These are phyloP conservation scores for Pisolithus tinctorius DNA, from an alignment of 768 basidiomycete genomes.

Conservation along the genomic window DNA sequence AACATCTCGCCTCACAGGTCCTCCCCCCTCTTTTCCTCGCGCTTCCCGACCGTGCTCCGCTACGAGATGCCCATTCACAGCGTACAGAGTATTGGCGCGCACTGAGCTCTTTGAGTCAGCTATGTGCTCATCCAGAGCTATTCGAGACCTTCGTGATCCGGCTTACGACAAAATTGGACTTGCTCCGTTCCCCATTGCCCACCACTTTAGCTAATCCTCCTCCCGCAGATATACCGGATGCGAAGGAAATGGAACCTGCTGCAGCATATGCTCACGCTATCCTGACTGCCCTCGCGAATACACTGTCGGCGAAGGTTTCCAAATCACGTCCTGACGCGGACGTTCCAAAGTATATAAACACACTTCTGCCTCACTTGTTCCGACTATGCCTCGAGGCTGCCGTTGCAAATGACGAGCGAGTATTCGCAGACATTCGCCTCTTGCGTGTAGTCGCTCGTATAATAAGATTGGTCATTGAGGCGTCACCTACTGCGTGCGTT, in stretches of 20 bases:
- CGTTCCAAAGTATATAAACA: slow-evolving; percentile 73
- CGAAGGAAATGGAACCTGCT: slow-evolving; percentile 46
- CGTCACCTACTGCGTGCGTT: slow-evolving; percentile 59
- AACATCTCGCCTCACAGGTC: slow-evolving; percentile 63
- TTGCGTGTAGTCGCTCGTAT: slow-evolving; percentile 50
- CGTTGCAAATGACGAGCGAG: slow-evolving; percentile 16
- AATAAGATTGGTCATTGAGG: slow-evolving; percentile 59
- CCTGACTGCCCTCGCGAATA: slow-evolving; percentile 59
- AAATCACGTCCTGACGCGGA: slow-evolving; percentile 51
- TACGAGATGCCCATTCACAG: slow-evolving; percentile 42
- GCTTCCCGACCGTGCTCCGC: slow-evolving; percentile 64
- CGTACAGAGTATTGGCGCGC: slow-evolving; percentile 63
- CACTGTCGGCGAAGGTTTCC: slow-evolving; percentile 47
- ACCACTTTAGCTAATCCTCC: slow-evolving; percentile 8
- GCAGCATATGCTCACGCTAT: slow-evolving; percentile 85
- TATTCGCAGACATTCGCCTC: slow-evolving; percentile 32
- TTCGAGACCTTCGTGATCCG: slow-evolving; percentile 81
- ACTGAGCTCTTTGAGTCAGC: slow-evolving; percentile 58
- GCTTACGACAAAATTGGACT: slow-evolving; percentile 68
- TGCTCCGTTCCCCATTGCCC: slow-evolving; percentile 43
- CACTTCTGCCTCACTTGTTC: slow-evolving; percentile 65
- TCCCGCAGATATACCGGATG: neutral
- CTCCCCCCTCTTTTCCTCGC: slow-evolving; percentile 74
- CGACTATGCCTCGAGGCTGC: slow-evolving; percentile 50
- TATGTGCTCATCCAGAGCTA: slow-evolving; percentile 71